Percentiles rank a stretch among this genome's conserved stretches.
phyloP scores from a whole-genome alignment of 2,329 filamentous ascomycete genomes.

The Phialophora macrospora region DNA sequence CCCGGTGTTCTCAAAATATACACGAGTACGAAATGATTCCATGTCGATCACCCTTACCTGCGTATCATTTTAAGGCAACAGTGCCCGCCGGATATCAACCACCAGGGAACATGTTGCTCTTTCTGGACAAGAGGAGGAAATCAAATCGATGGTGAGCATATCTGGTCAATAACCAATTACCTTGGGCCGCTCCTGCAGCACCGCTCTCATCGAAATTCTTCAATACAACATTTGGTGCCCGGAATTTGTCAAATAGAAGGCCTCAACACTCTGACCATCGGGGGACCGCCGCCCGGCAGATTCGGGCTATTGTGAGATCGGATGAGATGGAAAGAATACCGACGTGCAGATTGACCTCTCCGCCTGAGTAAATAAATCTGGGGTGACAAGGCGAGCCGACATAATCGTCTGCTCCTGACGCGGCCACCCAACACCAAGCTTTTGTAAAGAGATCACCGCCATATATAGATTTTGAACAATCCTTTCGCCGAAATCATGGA shows the following conservation, averaged over 20 bases:
- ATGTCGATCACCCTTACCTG: background rate
- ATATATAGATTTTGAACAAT: conserved; percentile 11
- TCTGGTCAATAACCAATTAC: background rate
- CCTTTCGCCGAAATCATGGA: background rate
- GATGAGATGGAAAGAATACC: conserved; percentile 1
- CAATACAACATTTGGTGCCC: background rate
- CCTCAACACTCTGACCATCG: background rate
- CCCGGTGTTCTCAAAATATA: conserved; percentile 7
- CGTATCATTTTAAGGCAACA: background rate
- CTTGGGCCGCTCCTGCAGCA: background rate
- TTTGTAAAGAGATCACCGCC: background rate
- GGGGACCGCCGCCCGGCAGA: background rate
- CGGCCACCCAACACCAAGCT: conserved; percentile 1
- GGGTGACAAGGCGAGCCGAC: background rate
- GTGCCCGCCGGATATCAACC: background rate
- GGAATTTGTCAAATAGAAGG: background rate
- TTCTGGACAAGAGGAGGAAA: background rate
- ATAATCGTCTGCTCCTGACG: background rate
- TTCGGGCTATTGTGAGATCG: conserved; percentile 2
- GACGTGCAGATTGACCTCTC: background rate
- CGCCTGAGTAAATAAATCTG: background rate
- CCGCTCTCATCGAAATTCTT: background rate
- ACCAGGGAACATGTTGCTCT: background rate
- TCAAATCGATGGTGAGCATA: background rate
- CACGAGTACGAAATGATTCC: conserved; percentile 2